Conservation (phyloP, 306 rosid species). For the Luffa aegyptiaca region DNA sequence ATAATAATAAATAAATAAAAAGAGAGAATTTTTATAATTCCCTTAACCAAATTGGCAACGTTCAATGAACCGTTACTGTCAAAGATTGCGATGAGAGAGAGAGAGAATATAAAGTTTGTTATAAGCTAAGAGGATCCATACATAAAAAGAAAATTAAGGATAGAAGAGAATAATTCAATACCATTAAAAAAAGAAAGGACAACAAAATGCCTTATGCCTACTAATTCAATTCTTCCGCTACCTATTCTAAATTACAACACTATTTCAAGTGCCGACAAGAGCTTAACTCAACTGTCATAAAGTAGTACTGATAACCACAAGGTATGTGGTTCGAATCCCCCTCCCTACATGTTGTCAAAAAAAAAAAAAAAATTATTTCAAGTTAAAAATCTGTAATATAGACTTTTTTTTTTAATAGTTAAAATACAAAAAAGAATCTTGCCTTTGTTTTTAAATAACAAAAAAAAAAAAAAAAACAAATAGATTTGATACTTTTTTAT, state of each 20-base stretch:
- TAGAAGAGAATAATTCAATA: neutral
- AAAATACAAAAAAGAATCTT: no score
- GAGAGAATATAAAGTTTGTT: neutral
- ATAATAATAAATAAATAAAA: neutral
- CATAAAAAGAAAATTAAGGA: neutral
- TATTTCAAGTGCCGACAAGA: no score
- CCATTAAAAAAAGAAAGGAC: neutral
- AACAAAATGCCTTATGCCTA: neutral
- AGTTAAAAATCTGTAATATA: no score
- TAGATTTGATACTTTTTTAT: no score
- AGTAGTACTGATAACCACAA: no score
- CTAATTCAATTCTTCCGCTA: neutral
- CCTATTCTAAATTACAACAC: neutral
- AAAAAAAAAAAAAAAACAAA: no score
- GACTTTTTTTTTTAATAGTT: no score
- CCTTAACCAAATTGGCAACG: neutral
- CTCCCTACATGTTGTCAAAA: no score
- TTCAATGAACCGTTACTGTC: neutral
- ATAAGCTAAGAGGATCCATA: neutral
- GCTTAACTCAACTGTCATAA: no score
- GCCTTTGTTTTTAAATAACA: no score
- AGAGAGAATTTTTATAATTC: neutral
- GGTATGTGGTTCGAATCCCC: no score
- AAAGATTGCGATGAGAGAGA: neutral
- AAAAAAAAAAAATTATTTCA: no score